A percentile compares a stretch with the other conserved stretches of the same genome.
These are phyloP conservation scores for Xylaria sp. DNA, from an alignment of 2,329 filamentous ascomycete genomes.

Conservation along the genomic window DNA sequence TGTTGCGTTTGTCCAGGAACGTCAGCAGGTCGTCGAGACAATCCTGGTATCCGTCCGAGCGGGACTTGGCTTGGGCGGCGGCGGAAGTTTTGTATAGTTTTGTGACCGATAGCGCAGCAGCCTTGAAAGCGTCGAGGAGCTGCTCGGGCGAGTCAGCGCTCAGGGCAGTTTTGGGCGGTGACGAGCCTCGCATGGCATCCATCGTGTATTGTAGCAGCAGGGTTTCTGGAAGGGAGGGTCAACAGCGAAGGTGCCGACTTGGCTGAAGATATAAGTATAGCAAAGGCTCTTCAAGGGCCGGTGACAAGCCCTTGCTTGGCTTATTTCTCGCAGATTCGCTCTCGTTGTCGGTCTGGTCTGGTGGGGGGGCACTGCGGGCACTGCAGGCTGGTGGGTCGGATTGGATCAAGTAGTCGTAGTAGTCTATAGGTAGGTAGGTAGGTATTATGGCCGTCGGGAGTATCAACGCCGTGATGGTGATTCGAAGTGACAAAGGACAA, in stretches of 20 bases:
- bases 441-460: constrained; percentile 5
- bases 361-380: constrained; percentile 38
- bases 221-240: constrained; percentile 8
- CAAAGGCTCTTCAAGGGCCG: background rate
- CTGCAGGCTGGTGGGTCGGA: constrained; percentile 42
- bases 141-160: constrained; percentile 65
- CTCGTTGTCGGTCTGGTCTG: constrained; percentile 38
- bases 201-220: constrained; percentile 35
- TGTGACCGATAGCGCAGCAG: constrained; percentile 91
- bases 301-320: constrained; percentile 31
- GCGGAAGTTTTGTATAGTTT: constrained; percentile 96
- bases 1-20: constrained; percentile 84
- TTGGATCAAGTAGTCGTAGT: constrained; percentile 30
- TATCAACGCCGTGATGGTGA: constrained; percentile 22
- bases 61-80: constrained; percentile 77
- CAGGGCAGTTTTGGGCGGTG: constrained; percentile 50
- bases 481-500: constrained; percentile 23
- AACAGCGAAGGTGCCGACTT: background rate
- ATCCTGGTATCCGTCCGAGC: constrained; percentile 89
- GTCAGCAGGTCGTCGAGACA: constrained; percentile 89
- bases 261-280: constrained; percentile 5
- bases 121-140: constrained; percentile 89
- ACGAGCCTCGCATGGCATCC: constrained; percentile 48
- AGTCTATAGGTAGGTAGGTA: constrained; percentile 28
- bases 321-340: constrained; percentile 43